phyloP scores from a whole-genome alignment of 306 rosid species.

The Vigna nakashimae region DNA sequence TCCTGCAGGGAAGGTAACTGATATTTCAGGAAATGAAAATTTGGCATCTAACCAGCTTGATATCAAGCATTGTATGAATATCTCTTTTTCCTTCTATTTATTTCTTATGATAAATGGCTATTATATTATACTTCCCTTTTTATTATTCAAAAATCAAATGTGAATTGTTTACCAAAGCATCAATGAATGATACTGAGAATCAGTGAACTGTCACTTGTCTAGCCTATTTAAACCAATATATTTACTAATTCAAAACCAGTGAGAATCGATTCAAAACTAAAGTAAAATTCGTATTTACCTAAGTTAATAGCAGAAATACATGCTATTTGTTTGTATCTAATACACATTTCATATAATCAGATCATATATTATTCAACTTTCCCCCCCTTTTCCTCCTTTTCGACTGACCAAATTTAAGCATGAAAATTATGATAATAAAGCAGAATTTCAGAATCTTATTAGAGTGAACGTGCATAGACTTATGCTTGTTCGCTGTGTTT shows the following conservation, averaged over 20 bases:
- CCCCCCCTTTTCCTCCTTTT: not conserved
- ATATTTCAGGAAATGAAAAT: slow-evolving; percentile 75
- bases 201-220: too few species aligned
- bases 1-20: slow-evolving; percentile 67
- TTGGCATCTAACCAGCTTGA: slow-evolving; percentile 71
- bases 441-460: too few species aligned
- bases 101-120: not conserved
- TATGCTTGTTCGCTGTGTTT: too few species aligned
- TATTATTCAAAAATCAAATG: slow-evolving; percentile 15
- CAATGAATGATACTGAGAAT: not conserved
- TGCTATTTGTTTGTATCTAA: not conserved
- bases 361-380: not conserved
- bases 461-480: too few species aligned
- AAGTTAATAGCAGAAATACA: too few species aligned
- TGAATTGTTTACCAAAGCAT: not conserved
- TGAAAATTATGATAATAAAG: slow-evolving; percentile 24
- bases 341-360: not conserved
- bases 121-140: slow-evolving; percentile 2
- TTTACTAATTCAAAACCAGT: not conserved
- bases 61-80: slow-evolving; percentile 63
- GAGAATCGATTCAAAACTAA: not conserved
- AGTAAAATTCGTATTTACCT: not conserved
- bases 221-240: not conserved
- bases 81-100: slow-evolving; percentile 31
- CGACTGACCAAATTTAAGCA: slow-evolving; percentile 9